Conservation (phyloP, 148 eudicot genomes). For the Rhododendron griersonianum region DNA sequence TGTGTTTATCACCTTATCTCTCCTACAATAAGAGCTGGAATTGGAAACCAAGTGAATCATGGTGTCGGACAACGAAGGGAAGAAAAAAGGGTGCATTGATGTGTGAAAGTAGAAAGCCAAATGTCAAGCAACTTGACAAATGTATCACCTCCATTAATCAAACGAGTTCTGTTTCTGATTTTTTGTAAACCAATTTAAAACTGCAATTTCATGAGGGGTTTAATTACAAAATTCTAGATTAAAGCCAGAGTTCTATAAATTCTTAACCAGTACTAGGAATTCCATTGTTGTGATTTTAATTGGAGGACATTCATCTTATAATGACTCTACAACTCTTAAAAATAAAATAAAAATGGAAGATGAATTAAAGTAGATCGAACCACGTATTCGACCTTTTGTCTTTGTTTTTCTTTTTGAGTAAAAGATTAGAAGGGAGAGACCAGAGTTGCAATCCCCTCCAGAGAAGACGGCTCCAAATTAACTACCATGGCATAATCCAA, state of each 20-base stretch:
- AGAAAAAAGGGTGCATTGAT: constrained; percentile 3
- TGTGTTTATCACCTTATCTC: neutral
- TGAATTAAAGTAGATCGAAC: too few species aligned
- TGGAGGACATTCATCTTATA: neutral
- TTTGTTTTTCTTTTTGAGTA: too few species aligned
- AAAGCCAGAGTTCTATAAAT: neutral
- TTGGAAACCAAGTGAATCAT: neutral
- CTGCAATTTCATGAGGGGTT: neutral
- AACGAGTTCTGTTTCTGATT: neutral
- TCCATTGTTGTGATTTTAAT: too few species aligned
- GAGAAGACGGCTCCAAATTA: too few species aligned
- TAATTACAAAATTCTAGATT: neutral
- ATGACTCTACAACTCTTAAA: neutral
- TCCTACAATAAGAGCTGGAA: neutral
- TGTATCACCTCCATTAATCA: neutral
- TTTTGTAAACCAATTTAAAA: neutral
- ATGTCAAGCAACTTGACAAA: constrained; percentile 5
- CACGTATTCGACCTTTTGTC: neutral
- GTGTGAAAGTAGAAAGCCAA: neutral
- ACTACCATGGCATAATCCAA: too few species aligned
- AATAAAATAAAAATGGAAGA: too few species aligned
- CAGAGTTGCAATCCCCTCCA: too few species aligned
- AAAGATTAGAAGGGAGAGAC: too few species aligned
- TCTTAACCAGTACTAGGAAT: too few species aligned
- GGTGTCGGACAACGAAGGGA: constrained; percentile 6